Evolutionary conservation across 2,329 filamentous ascomycete species (phyloP).

Genomic region (Calycina marina): DNA sequence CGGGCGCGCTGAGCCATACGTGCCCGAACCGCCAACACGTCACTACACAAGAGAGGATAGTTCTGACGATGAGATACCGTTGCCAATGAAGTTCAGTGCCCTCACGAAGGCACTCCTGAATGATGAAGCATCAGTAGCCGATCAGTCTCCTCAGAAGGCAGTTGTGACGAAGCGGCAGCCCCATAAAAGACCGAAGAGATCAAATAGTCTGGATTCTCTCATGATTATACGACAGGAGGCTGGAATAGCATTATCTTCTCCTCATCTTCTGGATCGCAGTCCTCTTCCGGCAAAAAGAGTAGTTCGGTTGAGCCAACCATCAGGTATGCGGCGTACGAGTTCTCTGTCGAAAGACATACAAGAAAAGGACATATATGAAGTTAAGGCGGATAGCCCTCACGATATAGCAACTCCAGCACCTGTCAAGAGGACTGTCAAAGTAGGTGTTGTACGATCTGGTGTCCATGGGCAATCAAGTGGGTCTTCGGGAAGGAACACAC

Average conservation of each 20-base stretch:
- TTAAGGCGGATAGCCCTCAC: constrained; percentile 14
- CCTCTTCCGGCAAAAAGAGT: constrained; percentile 17
- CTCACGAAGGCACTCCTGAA: constrained; percentile 75
- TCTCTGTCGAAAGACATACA: constrained; percentile 18
- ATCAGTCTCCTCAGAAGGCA: constrained; percentile 11
- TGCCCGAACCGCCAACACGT: constrained; percentile 23
- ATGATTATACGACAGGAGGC: constrained; percentile 3
- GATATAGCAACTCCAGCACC: constrained; percentile 22
- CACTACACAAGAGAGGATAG: constrained; percentile 56
- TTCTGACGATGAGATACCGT: constrained; percentile 85
- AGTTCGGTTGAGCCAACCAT: constrained; percentile 20
- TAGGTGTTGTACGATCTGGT: constrained; percentile 14
- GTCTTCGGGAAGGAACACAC: constrained; percentile 17
- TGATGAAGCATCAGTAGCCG: constrained; percentile 30
- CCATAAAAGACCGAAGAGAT: constrained; percentile 7
- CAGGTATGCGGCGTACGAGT: constrained; percentile 14
- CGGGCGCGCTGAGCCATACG: constrained; percentile 8
- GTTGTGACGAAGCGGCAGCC: constrained; percentile 3
- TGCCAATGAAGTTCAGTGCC: constrained; percentile 82
- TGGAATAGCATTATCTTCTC: constrained; percentile 6
- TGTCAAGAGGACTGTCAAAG: constrained; percentile 17
- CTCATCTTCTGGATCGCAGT: constrained; percentile 12
- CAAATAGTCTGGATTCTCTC: constrained; percentile 6
- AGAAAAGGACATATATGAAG: no score
- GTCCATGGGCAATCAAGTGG: constrained; percentile 16